Base-by-base conservation (phyloP, 2,329 filamentous ascomycete species). In the Talaromyces rugulosus region DNA sequence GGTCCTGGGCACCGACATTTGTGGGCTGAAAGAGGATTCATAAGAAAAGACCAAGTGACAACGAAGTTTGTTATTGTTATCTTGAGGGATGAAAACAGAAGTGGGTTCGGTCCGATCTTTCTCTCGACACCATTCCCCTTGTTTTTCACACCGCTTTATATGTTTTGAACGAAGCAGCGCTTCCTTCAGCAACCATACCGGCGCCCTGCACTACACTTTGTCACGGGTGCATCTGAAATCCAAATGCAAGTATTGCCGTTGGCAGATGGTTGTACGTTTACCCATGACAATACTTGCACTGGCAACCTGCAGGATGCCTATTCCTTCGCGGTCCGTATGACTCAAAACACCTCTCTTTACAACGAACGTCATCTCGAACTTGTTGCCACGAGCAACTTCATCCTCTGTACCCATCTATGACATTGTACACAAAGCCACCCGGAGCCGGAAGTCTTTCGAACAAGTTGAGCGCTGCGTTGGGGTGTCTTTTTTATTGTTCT, bases 1-100 rank as follows among this genome's bases (percentile, higher is more conserved):
- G 23, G 71, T 81, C 53, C 69, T 86, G n/a, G 83, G 84, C 1
- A 86, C 83, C 1, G 85, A 88, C 67, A 81, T 87, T 62, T 87
- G 85, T 72, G 85, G 85, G 5, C 70, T 87, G 64, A 83, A 78
- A 67, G 82, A 81, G 53, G 82, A 83, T 55, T 74, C 75, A 54
- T 80, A 74, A 58, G 47, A 23, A 5, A 16, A 3, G 34, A 18
- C 4, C 8, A 27, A 47, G 18, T 18, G n/a, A 14, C 44, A 27
- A 47, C 14, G 36, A 27, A 47, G 1, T 23, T 27, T 36, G 8
- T 36, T 0, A 27, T 18, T 47, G 11, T 27, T 40, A 40, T 40
- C 36, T n/a, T 40, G 36, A n/a, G 36, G 36, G 36, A 16, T 40
- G 36, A 40, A n/a, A 14, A 40, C 36, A 6, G 14, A 14, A 40